A percentile compares a stretch with the other conserved stretches of the same genome.
Evolutionary conservation across 176 grass and related monocot species (phyloP).

Genomic region (Carex kokanica): DNA sequence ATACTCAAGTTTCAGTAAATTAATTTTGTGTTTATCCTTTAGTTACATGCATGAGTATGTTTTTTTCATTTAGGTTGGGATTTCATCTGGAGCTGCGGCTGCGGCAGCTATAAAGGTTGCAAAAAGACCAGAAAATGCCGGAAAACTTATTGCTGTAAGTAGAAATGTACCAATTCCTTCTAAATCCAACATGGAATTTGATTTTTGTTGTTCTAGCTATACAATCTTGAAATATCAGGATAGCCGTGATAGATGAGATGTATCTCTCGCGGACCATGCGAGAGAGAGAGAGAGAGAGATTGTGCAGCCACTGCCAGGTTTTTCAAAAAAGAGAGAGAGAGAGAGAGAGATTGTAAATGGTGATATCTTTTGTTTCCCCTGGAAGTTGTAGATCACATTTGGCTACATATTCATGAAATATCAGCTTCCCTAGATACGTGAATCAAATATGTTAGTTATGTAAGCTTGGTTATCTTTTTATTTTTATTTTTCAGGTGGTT

Average conservation of each 20-base stretch:
- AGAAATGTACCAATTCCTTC: neutral
- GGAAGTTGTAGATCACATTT: neutral
- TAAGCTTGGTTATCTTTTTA: slow-evolving; percentile 1
- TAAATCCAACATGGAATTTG: neutral
- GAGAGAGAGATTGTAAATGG: neutral
- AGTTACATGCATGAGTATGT: neutral
- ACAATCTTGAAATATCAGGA: neutral
- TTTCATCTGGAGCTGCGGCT: slow-evolving; percentile 89
- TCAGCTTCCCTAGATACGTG: neutral
- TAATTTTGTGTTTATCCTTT: neutral
- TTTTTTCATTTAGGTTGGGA: slow-evolving; percentile 63
- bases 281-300: too few relatives aligned
- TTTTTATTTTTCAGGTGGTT: slow-evolving; percentile 49
- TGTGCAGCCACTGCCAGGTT: too few relatives aligned
- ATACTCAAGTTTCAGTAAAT: neutral
- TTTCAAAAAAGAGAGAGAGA: too few relatives aligned
- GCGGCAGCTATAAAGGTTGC: slow-evolving; percentile 77
- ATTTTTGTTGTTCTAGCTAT: neutral
- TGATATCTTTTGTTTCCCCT: neutral
- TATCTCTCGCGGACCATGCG: neutral
- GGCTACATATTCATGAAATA: neutral
- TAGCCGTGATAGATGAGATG: neutral
- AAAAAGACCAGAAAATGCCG: slow-evolving; percentile 80
- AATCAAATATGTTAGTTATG: neutral
- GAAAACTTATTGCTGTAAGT: slow-evolving; percentile 77